These are phyloP conservation scores for Acacia acuminata DNA, from an alignment of 306 rosid species.

Conservation along the genomic window DNA sequence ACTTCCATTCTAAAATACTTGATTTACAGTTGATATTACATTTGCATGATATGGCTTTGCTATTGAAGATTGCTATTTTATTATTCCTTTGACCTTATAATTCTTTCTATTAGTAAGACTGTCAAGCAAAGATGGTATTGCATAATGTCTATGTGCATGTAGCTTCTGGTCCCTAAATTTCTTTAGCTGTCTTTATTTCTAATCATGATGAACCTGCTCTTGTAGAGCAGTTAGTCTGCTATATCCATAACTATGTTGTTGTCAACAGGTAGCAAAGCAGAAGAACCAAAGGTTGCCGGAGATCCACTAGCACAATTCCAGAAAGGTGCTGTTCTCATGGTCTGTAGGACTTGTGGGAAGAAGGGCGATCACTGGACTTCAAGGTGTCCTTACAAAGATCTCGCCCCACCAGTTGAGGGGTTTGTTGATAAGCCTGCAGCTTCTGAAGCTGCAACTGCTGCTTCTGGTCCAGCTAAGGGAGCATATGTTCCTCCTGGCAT, in stretches of 20 bases:
- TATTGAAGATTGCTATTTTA: neutral
- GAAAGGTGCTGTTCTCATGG: conserved; percentile 86
- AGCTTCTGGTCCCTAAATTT: neutral
- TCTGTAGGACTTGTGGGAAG: conserved; percentile 91
- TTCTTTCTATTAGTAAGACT: neutral
- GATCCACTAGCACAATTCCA: conserved; percentile 58
- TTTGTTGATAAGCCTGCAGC: conserved; percentile 62
- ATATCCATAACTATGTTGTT: conserved; percentile 11
- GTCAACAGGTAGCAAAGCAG: conserved; percentile 67
- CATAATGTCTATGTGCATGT: neutral
- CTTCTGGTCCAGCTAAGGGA: conserved; percentile 56
- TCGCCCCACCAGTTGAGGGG: conserved; percentile 57
- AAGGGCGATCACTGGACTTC: conserved; percentile 99
- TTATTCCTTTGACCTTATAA: neutral
- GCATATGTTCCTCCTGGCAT: conserved; percentile 82
- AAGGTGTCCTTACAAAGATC: conserved; percentile 93
- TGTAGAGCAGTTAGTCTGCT: neutral
- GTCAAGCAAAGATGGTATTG: neutral
- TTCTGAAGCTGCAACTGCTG: conserved; percentile 41
- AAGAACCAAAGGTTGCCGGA: conserved; percentile 69
- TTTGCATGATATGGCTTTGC: neutral
- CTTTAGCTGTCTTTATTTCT: neutral
- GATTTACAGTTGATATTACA: neutral
- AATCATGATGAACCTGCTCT: neutral
- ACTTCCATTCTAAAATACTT: neutral